Percentiles rank a stretch among this genome's conserved stretches.
Evolutionary conservation across 192 early-diverging fungal genomes (phyloP).

Genomic region (Thamnidium elegans): DNA sequence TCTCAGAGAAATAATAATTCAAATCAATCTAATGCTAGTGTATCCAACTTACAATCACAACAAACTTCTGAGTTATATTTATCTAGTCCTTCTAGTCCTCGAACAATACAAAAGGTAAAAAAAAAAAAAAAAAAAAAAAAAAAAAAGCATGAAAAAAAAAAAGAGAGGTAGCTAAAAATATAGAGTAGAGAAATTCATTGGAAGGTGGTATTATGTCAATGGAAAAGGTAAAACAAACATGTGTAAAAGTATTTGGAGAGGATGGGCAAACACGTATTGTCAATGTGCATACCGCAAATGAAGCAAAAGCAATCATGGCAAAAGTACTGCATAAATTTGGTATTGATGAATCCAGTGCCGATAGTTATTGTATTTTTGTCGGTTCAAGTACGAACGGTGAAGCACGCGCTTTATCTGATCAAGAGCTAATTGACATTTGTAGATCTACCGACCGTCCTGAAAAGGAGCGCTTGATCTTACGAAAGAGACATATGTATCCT

Average conservation of each 20-base stretch:
- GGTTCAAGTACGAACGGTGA: slow-evolving; percentile 68
- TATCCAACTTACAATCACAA: slow-evolving; percentile 2
- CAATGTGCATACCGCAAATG: slow-evolving; percentile 66
- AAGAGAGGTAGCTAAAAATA: too few relatives aligned
- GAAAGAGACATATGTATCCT: slow-evolving; percentile 65
- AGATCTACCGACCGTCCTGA: slow-evolving; percentile 60
- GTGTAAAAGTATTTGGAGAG: slow-evolving; percentile 76
- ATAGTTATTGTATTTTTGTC: slow-evolving; percentile 73
- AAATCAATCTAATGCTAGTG: background rate
- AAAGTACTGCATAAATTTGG: slow-evolving; percentile 82
- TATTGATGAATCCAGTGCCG: slow-evolving; percentile 63
- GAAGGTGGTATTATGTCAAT: slow-evolving; percentile 55
- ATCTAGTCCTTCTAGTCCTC: slow-evolving; percentile 25
- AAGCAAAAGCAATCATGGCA: slow-evolving; percentile 65
- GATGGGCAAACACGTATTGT: slow-evolving; percentile 79
- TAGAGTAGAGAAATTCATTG: slow-evolving; percentile 39
- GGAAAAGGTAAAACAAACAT: slow-evolving; percentile 60
- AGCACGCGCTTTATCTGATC: slow-evolving; percentile 67
- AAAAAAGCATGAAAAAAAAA: background rate
- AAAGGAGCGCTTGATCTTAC: slow-evolving; percentile 67
- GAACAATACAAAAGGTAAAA: slow-evolving; percentile 30
- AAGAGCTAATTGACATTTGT: slow-evolving; percentile 78
- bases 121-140: background rate
- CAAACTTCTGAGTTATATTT: slow-evolving; percentile 5
- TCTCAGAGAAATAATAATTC: slow-evolving; percentile 5